These are phyloP conservation scores for Xylariaceae sp. DNA, from an alignment of 2,329 filamentous ascomycete species.

Conservation along the genomic window DNA sequence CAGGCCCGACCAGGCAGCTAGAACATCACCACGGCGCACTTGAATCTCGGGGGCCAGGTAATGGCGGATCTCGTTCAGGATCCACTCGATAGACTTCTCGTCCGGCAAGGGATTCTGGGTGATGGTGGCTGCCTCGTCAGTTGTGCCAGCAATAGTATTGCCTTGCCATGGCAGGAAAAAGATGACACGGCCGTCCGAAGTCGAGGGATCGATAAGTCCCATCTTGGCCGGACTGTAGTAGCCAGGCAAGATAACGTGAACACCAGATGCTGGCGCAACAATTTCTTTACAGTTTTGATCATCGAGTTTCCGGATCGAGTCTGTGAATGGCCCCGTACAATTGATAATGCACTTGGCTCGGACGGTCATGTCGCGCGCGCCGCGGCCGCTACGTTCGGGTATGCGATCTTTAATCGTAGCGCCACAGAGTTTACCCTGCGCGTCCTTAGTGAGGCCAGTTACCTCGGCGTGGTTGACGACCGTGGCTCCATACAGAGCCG, in stretches of 20 bases:
- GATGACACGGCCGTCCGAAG: slow-evolving; percentile 82
- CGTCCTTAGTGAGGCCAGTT: slow-evolving; percentile 68
- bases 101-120: slow-evolving; percentile 68
- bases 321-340: slow-evolving; percentile 82
- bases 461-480: slow-evolving; percentile 82
- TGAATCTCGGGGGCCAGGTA: slow-evolving; percentile 82
- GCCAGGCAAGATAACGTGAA: slow-evolving; percentile 79
- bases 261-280: slow-evolving; percentile 77
- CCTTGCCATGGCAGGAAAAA: slow-evolving; percentile 94
- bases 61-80: slow-evolving; percentile 73
- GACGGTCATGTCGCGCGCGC: slow-evolving; percentile 60
- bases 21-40: slow-evolving; percentile 77
- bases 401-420: slow-evolving; percentile 68
- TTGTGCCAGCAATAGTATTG: slow-evolving; percentile 86
- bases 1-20: slow-evolving; percentile 86
- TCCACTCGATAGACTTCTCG: slow-evolving; percentile 84
- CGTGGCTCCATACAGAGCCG: slow-evolving; percentile 78
- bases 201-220: slow-evolving; percentile 81
- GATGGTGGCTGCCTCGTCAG: slow-evolving; percentile 70
- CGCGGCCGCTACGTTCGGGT: slow-evolving; percentile 57
- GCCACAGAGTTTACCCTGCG: slow-evolving; percentile 65
- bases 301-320: slow-evolving; percentile 81
- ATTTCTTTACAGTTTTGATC: slow-evolving; percentile 67
- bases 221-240: slow-evolving; percentile 82
- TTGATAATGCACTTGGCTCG: slow-evolving; percentile 79